These are phyloP conservation scores for Corniculantispora saksenae DNA, from an alignment of 2,329 filamentous ascomycete species.

Conservation along the genomic window DNA sequence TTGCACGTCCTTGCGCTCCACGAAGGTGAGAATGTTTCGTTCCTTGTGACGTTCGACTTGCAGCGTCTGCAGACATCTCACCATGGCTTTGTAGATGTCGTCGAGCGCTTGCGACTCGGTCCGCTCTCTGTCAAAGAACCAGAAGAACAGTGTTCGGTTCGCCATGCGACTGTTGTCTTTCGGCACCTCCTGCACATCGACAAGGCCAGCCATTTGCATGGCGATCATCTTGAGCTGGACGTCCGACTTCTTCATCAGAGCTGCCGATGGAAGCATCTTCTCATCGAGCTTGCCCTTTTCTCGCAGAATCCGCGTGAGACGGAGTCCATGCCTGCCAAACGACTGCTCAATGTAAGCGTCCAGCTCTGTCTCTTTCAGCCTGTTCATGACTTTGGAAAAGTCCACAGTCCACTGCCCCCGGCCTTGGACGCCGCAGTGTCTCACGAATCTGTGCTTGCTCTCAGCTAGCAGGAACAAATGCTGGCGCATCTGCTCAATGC, in stretches of 20 bases:
- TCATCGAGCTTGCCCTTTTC: slow-evolving; percentile 94
- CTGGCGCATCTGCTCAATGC: slow-evolving; percentile 63
- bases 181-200: slow-evolving; percentile 92
- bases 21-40: slow-evolving; percentile 73
- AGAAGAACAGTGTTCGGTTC: slow-evolving; percentile 84
- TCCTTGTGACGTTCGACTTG: slow-evolving; percentile 73
- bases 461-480: slow-evolving; percentile 74
- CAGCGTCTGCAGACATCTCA: slow-evolving; percentile 78
- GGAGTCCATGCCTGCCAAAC: slow-evolving; percentile 74
- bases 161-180: slow-evolving; percentile 81
- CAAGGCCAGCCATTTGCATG: slow-evolving; percentile 82
- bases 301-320: slow-evolving; percentile 81
- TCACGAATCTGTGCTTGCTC: slow-evolving; percentile 68
- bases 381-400: slow-evolving; percentile 70
- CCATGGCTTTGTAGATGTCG: slow-evolving; percentile 86
- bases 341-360: slow-evolving; percentile 78
- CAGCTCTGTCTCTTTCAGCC: slow-evolving; percentile 74
- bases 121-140: slow-evolving; percentile 82
- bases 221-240: slow-evolving; percentile 81
- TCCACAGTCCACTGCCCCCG: slow-evolving; percentile 81
- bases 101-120: slow-evolving; percentile 72
- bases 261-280: slow-evolving; percentile 77
- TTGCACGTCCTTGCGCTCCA: slow-evolving; percentile 82
- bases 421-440: slow-evolving; percentile 63
- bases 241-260: slow-evolving; percentile 81